phyloP scores from a whole-genome alignment of 1,284 basidiomycete genomes.

The Cryptococcus neoformans region DNA sequence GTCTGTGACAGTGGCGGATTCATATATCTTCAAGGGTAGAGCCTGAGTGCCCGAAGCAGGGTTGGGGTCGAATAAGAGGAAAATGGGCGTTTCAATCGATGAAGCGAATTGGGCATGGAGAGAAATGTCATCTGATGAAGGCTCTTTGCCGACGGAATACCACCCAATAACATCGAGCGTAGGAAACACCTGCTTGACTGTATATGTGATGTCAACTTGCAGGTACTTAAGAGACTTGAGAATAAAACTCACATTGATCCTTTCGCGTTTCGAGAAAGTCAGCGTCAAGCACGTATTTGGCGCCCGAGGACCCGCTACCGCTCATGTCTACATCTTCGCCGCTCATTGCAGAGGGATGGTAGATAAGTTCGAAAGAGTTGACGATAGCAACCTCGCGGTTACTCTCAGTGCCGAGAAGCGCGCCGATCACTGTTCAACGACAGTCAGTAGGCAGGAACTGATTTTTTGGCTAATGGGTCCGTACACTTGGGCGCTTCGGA shows the following conservation, averaged over 20 bases:
- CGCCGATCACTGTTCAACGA: constrained; percentile 69
- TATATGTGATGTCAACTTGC: constrained; percentile 2
- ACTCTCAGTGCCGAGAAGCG: constrained; percentile 88
- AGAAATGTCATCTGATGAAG: constrained; percentile 67
- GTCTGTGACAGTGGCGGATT: constrained; percentile 39
- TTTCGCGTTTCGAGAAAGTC: constrained; percentile 76
- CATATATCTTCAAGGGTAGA: constrained; percentile 83
- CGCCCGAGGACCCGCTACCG: constrained; percentile 33
- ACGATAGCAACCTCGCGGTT: constrained; percentile 94
- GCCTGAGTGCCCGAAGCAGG: constrained; percentile 52
- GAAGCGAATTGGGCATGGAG: constrained; percentile 73
- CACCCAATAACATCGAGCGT: constrained; percentile 94
- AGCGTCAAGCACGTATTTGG: constrained; percentile 58
- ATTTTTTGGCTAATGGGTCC: not conserved
- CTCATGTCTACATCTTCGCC: constrained; percentile 25
- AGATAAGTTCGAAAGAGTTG: constrained; percentile 88
- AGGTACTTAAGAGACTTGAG: not conserved
- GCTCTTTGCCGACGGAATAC: constrained; percentile 80
- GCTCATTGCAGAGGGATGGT: constrained; percentile 3
- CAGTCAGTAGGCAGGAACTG: not conserved
- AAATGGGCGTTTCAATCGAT: constrained; percentile 52
- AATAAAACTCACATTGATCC: constrained; percentile 74
- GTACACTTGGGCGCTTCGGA: constrained; percentile 15
- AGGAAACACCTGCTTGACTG: constrained; percentile 98
- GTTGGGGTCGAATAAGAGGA: constrained; percentile 53